Evolutionary conservation across 2,329 filamentous ascomycete genomes (phyloP).

Genomic region (Rutstroemia sp.): DNA sequence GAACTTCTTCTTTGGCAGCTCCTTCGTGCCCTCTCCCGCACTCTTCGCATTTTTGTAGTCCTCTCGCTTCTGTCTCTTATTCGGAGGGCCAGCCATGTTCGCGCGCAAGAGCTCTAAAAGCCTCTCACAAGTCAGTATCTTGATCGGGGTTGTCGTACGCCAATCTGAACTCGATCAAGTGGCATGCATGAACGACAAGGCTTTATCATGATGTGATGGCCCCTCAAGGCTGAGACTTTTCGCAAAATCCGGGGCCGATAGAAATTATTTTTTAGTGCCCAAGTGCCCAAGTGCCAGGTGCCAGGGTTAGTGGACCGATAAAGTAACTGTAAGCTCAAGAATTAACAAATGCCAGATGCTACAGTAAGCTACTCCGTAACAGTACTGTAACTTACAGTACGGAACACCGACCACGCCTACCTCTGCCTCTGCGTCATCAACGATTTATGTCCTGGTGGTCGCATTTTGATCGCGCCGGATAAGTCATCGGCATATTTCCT

Average conservation of each 20-base stretch:
- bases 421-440: too few relatives aligned
- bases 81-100: constrained; percentile 37
- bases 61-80: constrained; percentile 59
- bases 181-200: neutral
- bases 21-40: constrained; percentile 35
- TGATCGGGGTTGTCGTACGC: neutral
- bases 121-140: neutral
- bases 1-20: constrained; percentile 85
- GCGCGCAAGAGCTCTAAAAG: neutral
- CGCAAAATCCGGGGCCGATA: neutral
- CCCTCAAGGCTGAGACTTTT: constrained; percentile 11
- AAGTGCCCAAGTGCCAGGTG: neutral
- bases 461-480: too few relatives aligned
- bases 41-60: constrained; percentile 52
- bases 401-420: too few relatives aligned
- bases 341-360: neutral
- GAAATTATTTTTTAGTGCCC: neutral
- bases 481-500: too few relatives aligned
- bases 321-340: neutral
- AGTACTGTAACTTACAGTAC: too few relatives aligned
- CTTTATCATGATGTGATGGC: constrained; percentile 5
- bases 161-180: neutral
- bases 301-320: too few relatives aligned
- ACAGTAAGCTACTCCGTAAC: too few relatives aligned
- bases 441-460: too few relatives aligned